Percentiles rank a stretch among this genome's conserved stretches.
Conservation (phyloP, 345 rosid species). For the Eucalyptus brandiana region DNA sequence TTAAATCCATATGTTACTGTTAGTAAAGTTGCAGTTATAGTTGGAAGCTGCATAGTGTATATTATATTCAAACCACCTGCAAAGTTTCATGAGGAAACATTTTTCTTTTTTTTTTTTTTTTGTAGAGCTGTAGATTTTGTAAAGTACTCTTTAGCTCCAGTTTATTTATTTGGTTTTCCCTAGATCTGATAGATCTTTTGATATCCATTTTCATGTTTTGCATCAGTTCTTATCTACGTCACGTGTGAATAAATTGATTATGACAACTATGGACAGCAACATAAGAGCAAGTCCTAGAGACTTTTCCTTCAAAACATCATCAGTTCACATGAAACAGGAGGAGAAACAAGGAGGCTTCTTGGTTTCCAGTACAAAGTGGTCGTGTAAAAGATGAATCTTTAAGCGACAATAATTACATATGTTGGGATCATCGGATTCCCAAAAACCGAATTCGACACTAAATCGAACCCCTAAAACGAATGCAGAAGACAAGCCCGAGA, state of each 20-base stretch:
- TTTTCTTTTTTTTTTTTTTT: background rate
- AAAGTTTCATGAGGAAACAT: background rate
- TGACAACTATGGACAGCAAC: background rate
- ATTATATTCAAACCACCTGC: background rate
- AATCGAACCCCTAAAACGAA: too few relatives aligned
- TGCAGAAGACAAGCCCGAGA: too few relatives aligned
- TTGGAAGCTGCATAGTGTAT: background rate
- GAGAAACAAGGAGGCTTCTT: background rate
- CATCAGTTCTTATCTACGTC: background rate
- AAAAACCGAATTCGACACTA: too few relatives aligned
- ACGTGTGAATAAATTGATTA: background rate
- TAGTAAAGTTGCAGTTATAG: background rate
- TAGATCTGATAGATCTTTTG: background rate
- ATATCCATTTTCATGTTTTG: background rate
- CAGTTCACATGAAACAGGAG: background rate
- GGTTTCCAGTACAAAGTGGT: background rate
- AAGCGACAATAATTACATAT: background rate
- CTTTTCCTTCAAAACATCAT: background rate
- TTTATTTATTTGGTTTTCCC: background rate
- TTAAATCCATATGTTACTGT: too few relatives aligned
- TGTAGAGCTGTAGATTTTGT: background rate
- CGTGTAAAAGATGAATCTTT: background rate
- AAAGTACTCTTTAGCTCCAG: background rate
- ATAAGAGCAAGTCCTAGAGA: background rate
- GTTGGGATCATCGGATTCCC: too few relatives aligned